Conservation (phyloP, 768 basidiomycete species). For the Auricularia sp. region DNA sequence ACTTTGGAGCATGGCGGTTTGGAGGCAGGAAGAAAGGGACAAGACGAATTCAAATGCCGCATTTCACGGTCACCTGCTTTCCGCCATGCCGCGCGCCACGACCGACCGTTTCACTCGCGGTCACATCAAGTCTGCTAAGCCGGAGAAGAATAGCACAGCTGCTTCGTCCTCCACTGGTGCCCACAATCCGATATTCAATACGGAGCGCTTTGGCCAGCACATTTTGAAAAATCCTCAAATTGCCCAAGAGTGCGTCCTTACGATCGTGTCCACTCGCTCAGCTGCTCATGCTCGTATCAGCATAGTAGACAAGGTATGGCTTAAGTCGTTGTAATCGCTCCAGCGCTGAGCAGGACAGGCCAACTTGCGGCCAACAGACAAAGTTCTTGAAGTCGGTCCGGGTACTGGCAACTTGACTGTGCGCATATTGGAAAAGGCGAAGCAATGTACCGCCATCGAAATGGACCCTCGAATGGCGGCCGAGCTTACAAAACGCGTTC, state of each 20-base stretch:
- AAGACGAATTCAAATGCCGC: background rate
- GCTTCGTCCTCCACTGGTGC: conserved; percentile 24
- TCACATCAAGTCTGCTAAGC: conserved; percentile 53
- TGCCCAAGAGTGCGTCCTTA: conserved; percentile 65
- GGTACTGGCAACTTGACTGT: conserved; percentile 96
- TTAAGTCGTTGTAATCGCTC: background rate
- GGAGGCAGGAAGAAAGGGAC: background rate
- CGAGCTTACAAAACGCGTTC: conserved; percentile 90
- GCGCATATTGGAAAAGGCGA: conserved; percentile 84
- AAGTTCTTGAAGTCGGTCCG: conserved; percentile 94
- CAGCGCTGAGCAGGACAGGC: conserved; percentile 41
- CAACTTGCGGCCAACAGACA: conserved; percentile 85
- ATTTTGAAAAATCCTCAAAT: conserved; percentile 91
- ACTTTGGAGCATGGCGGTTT: background rate
- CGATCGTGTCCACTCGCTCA: conserved; percentile 6
- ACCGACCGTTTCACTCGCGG: conserved; percentile 60
- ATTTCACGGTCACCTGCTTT: background rate
- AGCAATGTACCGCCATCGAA: conserved; percentile 88
- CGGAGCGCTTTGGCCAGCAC: conserved; percentile 92
- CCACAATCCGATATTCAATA: conserved; percentile 89
- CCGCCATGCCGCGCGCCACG: conserved; percentile 67
- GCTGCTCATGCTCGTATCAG: conserved; percentile 22
- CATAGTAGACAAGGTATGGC: conserved; percentile 49
- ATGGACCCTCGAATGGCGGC: conserved; percentile 99
- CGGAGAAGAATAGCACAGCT: conserved; percentile 35